Percentiles rank a stretch among this genome's conserved stretches.
Evolutionary conservation across 2,329 filamentous ascomycete genomes (phyloP).

Genomic region (Nothomitra cinnamomea): DNA sequence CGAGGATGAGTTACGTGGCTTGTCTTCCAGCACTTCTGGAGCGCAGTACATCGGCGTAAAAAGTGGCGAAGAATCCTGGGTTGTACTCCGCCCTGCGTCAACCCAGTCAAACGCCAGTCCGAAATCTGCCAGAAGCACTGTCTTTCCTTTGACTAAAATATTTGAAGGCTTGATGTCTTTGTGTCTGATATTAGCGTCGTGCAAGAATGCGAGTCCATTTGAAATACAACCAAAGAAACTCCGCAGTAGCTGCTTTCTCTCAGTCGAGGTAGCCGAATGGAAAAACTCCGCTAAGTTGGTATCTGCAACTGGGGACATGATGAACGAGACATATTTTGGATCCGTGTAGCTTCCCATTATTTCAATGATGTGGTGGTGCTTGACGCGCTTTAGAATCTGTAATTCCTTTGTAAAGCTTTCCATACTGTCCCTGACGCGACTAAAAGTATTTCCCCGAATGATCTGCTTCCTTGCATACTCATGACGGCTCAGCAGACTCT

Average conservation of each 20-base stretch:
- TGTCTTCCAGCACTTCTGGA: no score
- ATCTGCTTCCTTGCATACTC: neutral
- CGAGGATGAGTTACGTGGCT: no score
- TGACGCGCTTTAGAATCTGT: neutral
- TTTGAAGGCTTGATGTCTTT: neutral
- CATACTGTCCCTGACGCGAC: neutral
- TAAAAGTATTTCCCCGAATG: neutral
- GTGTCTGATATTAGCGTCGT: neutral
- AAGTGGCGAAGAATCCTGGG: no score
- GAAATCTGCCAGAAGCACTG: no score
- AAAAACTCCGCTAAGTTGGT: neutral
- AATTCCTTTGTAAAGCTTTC: neutral
- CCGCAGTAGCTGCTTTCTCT: neutral
- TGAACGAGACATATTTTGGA: neutral
- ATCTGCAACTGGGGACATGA: neutral
- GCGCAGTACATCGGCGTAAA: no score
- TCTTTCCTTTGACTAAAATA: neutral
- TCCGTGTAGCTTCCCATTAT: neutral
- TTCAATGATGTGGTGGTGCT: neutral
- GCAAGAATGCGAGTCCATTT: neutral
- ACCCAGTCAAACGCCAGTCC: no score
- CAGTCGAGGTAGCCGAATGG: neutral
- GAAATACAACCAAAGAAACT: neutral
- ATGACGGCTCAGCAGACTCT: no score
- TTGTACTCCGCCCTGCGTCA: no score